Base-by-base conservation (phyloP, 2,329 filamentous ascomycete species). In the Leptographium procerum region DNA sequence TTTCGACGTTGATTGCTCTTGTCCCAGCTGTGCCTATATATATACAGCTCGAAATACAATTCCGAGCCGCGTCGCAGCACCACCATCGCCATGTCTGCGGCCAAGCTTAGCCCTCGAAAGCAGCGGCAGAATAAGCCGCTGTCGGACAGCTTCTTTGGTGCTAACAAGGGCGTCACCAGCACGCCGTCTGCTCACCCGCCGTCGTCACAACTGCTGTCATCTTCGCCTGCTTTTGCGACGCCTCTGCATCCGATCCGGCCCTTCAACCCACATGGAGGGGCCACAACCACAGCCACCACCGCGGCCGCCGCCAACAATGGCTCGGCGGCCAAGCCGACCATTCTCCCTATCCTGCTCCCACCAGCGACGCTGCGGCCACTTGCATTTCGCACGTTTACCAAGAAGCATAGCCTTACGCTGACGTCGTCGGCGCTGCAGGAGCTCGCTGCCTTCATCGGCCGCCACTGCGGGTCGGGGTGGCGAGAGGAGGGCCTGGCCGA, bases 391-490 rank as follows among this genome's bases (percentile, higher is more conserved):
- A 95, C 89, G 0, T 95, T 99, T 64, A 99, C 94, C 2, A 96
- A 96, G 72, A 99, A 97, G 69, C 90, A 99, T 73, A 95, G 92
- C 65, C 77, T 99, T 58, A 97, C 91, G 0, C 82, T 99, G 57
- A 91, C 89, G 9, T 94, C 92, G 0, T 84, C 91, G 0, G 90
- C 94, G 0, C 76, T 99, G 6, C 86, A 92, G 70, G 83, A 88
- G 52, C 79, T 99, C 34, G 91, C 94, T 24, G 80, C 83, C 1
- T 99, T 99, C 70, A 87, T 99, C 57, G 95, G 94, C 13, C 86
- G 89, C 65, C 88, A 96, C 71, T 99, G 94, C 70, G 94, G 94
- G 36, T 91, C 91, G 59, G 90, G 86, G 85, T 99, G 94, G 94
- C 84, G 92, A 66, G 91, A 97, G 74, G 91, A 95, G 69, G 92